Conservation (phyloP, 805 yeast genomes). For the Hagleromyces aurorensis region DNA sequence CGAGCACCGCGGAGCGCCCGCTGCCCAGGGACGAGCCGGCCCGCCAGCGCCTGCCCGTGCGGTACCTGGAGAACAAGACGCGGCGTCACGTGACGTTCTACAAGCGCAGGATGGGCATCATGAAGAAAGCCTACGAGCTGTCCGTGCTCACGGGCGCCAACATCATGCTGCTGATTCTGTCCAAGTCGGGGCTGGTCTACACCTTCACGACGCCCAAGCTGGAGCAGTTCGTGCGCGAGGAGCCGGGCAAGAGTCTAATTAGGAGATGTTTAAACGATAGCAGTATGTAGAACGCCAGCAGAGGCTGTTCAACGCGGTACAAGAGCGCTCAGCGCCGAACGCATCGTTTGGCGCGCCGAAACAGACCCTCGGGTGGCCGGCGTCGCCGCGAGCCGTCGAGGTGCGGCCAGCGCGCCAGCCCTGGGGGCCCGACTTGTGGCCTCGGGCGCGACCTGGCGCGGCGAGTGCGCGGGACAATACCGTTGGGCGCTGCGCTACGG, state of each 20-base stretch:
- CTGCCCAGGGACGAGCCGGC: background rate
- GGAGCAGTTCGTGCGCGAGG: constrained; percentile 88
- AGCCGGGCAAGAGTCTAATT: constrained; percentile 89
- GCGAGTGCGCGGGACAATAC: too few species aligned
- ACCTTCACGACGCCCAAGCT: constrained; percentile 95
- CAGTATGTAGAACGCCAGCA: too few species aligned
- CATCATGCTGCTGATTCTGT: constrained; percentile 81
- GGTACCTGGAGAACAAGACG: constrained; percentile 90
- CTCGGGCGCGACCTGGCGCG: too few species aligned
- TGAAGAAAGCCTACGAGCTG: constrained; percentile 96
- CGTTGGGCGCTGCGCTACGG: too few species aligned
- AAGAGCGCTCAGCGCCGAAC: too few species aligned
- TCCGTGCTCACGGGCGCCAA: constrained; percentile 95
- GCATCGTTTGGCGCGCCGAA: too few species aligned
- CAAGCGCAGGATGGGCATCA: constrained; percentile 94
- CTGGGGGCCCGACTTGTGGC: too few species aligned
- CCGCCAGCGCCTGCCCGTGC: constrained; percentile 36
- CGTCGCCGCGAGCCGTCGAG: too few species aligned
- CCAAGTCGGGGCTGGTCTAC: constrained; percentile 92
- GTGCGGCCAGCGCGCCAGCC: too few species aligned
- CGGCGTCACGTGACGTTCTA: constrained; percentile 96
- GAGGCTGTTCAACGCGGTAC: too few species aligned
- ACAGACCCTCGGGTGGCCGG: too few species aligned
- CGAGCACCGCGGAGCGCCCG: background rate
- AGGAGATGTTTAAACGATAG: constrained; percentile 91